phyloP scores from a whole-genome alignment of 2,329 filamentous ascomycete species.

The Colletotrichum sp. region DNA sequence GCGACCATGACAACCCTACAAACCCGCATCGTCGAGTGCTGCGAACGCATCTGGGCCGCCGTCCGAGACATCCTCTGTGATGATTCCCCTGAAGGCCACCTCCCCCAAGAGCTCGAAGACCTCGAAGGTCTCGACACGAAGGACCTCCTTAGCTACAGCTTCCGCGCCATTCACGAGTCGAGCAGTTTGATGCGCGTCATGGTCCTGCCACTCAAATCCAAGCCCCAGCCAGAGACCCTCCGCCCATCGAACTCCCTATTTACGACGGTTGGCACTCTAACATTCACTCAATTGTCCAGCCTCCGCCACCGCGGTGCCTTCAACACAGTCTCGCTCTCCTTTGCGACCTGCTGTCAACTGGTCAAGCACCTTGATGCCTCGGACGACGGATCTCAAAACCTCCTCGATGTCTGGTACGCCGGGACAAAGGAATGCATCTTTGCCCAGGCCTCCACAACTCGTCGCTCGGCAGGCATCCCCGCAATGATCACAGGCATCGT shows the following conservation, averaged over 20 bases:
- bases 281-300: slow-evolving; percentile 82
- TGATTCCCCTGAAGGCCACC: slow-evolving; percentile 90
- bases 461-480: slow-evolving; percentile 90
- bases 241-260: slow-evolving; percentile 62
- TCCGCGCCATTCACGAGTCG: slow-evolving; percentile 92
- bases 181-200: slow-evolving; percentile 76
- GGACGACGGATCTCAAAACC: slow-evolving; percentile 35
- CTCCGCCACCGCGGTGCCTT: slow-evolving; percentile 92
- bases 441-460: slow-evolving; percentile 80
- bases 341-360: slow-evolving; percentile 78
- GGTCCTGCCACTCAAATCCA: slow-evolving; percentile 57
- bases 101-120: slow-evolving; percentile 78
- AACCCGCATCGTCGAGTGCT: slow-evolving; percentile 61
- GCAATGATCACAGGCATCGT: slow-evolving; percentile 85
- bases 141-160: slow-evolving; percentile 91
- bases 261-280: slow-evolving; percentile 70
- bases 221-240: slow-evolving; percentile 46
- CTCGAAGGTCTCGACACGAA: slow-evolving; percentile 79
- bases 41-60: slow-evolving; percentile 75
- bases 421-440: slow-evolving; percentile 73
- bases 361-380: slow-evolving; percentile 50
- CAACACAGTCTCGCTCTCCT: slow-evolving; percentile 89
- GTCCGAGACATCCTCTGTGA: slow-evolving; percentile 85
- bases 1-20: slow-evolving; percentile 48
- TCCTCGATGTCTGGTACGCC: slow-evolving; percentile 76